Evolutionary conservation across 1,139 yeast genomes (phyloP).

Genomic region (Blastobotrys illinoisensis): DNA sequence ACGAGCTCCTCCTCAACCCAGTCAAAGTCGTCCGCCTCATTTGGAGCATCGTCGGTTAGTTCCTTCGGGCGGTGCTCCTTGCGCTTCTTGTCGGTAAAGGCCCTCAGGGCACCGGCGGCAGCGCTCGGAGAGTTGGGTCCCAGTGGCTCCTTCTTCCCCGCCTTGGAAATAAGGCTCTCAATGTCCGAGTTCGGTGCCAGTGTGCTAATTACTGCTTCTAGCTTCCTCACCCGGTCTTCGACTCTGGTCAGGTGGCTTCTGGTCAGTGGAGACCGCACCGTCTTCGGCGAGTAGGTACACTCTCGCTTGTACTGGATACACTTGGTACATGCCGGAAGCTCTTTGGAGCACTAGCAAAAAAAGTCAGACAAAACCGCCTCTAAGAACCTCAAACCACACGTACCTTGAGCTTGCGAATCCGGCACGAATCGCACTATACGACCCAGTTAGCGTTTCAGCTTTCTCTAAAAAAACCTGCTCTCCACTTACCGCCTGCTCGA

Average conservation of each 20-base stretch:
- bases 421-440: conserved; percentile 44
- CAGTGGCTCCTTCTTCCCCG: conserved; percentile 1
- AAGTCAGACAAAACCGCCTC: conserved; percentile 27
- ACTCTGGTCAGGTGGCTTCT: conserved; percentile 65
- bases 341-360: conserved; percentile 48
- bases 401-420: conserved; percentile 42
- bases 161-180: conserved; percentile 32
- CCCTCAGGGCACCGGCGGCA: neutral
- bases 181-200: conserved; percentile 42
- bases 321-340: conserved; percentile 69
- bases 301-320: conserved; percentile 69
- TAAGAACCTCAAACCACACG: conserved; percentile 29
- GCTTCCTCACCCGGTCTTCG: conserved; percentile 53
- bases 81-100: conserved; percentile 11
- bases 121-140: neutral
- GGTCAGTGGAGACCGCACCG: conserved; percentile 75
- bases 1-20: conserved; percentile 49
- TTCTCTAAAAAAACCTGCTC: neutral
- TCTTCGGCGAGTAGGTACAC: conserved; percentile 72
- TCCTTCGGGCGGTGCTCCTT: conserved; percentile 22
- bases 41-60: conserved; percentile 39
- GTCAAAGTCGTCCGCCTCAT: conserved; percentile 47
- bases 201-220: conserved; percentile 49
- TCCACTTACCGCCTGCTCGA: conserved; percentile 28
- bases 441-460: neutral